Percentiles rank a stretch among this genome's conserved stretches.
phyloP scores from a whole-genome alignment of 768 basidiomycete genomes.

The Phylloporus rhodoxanthus region DNA sequence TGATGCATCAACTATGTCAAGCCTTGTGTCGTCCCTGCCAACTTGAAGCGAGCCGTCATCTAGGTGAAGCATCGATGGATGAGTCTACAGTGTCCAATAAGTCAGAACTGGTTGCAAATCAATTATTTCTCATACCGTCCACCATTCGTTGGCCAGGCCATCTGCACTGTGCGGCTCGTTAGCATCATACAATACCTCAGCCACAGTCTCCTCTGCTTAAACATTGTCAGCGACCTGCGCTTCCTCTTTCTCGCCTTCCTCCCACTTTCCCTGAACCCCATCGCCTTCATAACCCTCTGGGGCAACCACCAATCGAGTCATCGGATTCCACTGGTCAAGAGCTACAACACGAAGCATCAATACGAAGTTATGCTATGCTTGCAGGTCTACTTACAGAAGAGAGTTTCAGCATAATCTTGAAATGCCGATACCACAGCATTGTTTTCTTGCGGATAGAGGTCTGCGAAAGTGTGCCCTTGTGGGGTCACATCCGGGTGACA shows the following conservation, averaged over 20 bases:
- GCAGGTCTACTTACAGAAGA: background rate
- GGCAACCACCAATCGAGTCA: background rate
- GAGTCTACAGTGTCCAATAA: no score
- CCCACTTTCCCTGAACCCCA: background rate
- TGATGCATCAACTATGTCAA: background rate
- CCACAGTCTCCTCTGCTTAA: background rate
- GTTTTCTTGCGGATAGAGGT: background rate
- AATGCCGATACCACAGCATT: background rate
- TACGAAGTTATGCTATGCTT: background rate
- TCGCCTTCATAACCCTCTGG: background rate
- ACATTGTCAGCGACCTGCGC: no score
- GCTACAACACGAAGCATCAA: background rate
- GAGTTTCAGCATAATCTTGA: background rate
- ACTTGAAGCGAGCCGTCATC: no score
- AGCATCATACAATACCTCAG: background rate
- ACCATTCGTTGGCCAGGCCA: no score
- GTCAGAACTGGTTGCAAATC: no score
- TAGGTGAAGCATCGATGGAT: no score
- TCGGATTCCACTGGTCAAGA: background rate
- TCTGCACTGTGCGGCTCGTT: background rate
- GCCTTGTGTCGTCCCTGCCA: background rate
- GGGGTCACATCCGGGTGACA: constrained; percentile 1
- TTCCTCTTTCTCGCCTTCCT: background rate
- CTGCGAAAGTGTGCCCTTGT: background rate
- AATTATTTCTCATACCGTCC: no score